Base-by-base conservation (phyloP, 2,329 filamentous ascomycete species). In the Sarocladiaceae sp. region DNA sequence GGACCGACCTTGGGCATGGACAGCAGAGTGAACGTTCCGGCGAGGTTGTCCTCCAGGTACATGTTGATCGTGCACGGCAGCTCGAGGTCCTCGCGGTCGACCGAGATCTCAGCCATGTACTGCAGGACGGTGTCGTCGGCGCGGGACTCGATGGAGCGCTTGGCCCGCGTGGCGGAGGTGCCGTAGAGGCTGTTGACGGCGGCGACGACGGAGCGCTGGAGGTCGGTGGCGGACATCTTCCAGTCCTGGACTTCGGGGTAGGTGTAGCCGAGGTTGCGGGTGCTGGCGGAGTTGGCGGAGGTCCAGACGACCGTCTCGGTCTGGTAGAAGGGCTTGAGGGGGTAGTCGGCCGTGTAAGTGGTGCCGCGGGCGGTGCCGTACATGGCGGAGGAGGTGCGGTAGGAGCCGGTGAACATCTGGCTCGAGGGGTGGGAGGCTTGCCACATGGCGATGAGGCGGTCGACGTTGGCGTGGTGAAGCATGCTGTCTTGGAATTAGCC, bases 401-500 rank as follows among this genome's bases (percentile, higher is more conserved):
- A 69, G 6, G 62, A 57, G 41, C 50, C 51, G 31, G 45, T 52
- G 53, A 70, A 67, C 23, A 65, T 55, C 44, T 55, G 48, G 47
- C 61, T 50, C 33, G 53, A 47, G 20, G 66, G 66, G 47, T 58
- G 53, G 40, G 74, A 64, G 26, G 63, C 64, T 53, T 73, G 64
- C 67, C 67, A 76, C 52, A 73, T 67, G 18, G 77, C 71, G 61
- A 80, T 82, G 33, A 85, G 66, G 33, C 81, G 74, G 53, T 85
- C 80, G 45, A 85, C 71, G 53, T 85, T 79, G 55, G 69, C 60
- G 62, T 73, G 72, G 48, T 73, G 70, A 23, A 73, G 55, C 68
- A 66, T 68, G 52, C 61, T 63, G 23, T 4, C 6, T 19, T 19
- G 9, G 19, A 26, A 21, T 39, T 39, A 39, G 34, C 20, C 16